Evolutionary conservation across 2,329 filamentous ascomycete species (phyloP).

Genomic region (Cladobotryum protrusum): DNA sequence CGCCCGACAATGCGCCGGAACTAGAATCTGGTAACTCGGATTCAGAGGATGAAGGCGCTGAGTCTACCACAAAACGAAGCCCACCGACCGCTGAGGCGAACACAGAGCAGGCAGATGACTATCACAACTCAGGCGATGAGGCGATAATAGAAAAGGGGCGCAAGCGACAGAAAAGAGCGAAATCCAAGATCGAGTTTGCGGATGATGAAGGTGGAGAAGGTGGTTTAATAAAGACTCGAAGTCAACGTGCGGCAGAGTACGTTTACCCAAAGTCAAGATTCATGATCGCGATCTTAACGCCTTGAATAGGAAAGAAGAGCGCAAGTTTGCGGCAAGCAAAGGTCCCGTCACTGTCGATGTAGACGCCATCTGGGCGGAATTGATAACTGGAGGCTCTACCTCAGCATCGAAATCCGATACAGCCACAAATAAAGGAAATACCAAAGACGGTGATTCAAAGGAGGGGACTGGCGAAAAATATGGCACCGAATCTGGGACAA

Average conservation of each 20-base stretch:
- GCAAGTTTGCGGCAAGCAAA: slow-evolving; percentile 42
- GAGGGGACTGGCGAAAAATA: slow-evolving; percentile 1
- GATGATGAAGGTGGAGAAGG: slow-evolving; percentile 55
- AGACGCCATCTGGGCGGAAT: slow-evolving; percentile 63
- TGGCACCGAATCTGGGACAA: neutral
- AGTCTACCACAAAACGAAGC: slow-evolving; percentile 20
- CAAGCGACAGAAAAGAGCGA: slow-evolving; percentile 44
- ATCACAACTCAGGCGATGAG: slow-evolving; percentile 68
- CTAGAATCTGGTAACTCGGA: slow-evolving; percentile 46
- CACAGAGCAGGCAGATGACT: slow-evolving; percentile 39
- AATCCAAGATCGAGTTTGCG: slow-evolving; percentile 26
- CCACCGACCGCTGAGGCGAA: slow-evolving; percentile 16
- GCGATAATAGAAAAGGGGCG: slow-evolving; percentile 58
- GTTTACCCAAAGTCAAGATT: slow-evolving; percentile 17
- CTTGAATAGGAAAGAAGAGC: slow-evolving; percentile 47
- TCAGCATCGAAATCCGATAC: slow-evolving; percentile 6
- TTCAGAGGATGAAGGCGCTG: slow-evolving; percentile 35
- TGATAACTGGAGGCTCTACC: slow-evolving; percentile 45
- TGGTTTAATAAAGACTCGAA: slow-evolving; percentile 64
- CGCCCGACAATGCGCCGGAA: slow-evolving; percentile 48
- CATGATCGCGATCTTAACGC: neutral
- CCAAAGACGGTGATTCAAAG: slow-evolving; percentile 2
- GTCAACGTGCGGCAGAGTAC: slow-evolving; percentile 61
- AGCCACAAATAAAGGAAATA: slow-evolving; percentile 2
- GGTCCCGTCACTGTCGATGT: slow-evolving; percentile 65